phyloP scores from a whole-genome alignment of 2,329 filamentous ascomycete genomes.

The Atkinsonella hypoxylon region DNA sequence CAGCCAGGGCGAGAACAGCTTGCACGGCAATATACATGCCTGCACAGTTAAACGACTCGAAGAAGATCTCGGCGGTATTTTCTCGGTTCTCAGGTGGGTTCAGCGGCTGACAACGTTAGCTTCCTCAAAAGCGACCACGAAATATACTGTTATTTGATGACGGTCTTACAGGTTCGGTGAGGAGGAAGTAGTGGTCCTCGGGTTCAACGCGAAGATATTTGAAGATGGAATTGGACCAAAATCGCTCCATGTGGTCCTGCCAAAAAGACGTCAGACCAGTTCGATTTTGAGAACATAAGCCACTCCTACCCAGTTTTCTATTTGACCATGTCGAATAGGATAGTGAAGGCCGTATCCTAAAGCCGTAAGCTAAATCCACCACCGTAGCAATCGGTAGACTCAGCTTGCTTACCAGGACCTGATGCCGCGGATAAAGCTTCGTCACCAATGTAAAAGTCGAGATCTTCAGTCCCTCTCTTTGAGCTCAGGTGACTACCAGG shows the following conservation, averaged over 20 bases:
- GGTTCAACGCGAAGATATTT: conserved; percentile 97
- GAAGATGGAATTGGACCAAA: conserved; percentile 99
- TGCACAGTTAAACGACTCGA: conserved; percentile 98
- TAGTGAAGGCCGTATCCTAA: conserved; percentile 91
- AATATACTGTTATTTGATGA: not conserved
- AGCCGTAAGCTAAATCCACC: conserved; percentile 6
- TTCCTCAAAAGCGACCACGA: not conserved
- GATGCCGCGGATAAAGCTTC: conserved; percentile 76
- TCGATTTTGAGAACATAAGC: not conserved
- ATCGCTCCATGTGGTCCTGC: conserved; percentile 97
- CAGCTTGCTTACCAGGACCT: conserved; percentile 55
- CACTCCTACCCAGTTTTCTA: conserved; percentile 84
- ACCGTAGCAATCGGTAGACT: not conserved
- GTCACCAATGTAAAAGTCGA: conserved; percentile 98
- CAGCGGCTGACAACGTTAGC: conserved; percentile 50
- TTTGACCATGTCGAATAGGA: conserved; percentile 92
- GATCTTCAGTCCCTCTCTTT: conserved; percentile 92
- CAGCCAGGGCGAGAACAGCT: conserved; percentile 88
- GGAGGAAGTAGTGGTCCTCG: conserved; percentile 95
- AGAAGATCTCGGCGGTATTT: conserved; percentile 99
- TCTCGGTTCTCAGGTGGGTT: conserved; percentile 98
- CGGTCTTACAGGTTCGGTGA: conserved; percentile 80
- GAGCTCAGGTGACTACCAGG: conserved; percentile 61
- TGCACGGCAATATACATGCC: conserved; percentile 98
- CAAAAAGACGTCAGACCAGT: conserved; percentile 17